Percentiles rank a stretch among this genome's conserved stretches.
These are phyloP conservation scores for Colletotrichum cordylinicola DNA, from an alignment of 2,329 filamentous ascomycete genomes.

Conservation along the genomic window DNA sequence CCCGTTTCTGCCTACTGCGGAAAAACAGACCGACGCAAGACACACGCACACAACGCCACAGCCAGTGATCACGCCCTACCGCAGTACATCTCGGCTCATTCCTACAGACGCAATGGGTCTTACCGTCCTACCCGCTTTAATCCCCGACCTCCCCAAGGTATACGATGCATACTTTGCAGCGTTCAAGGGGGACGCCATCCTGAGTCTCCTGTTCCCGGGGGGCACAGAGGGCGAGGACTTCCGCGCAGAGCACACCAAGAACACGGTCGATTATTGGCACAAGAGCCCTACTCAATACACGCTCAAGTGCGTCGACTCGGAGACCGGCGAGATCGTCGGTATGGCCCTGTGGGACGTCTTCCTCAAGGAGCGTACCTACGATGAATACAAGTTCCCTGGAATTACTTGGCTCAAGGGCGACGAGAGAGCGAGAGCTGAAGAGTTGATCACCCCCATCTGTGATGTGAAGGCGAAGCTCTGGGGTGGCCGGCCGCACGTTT, in stretches of 20 bases:
- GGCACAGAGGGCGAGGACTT: slow-evolving; percentile 39
- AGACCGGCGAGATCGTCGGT: slow-evolving; percentile 47
- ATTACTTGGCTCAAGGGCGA: slow-evolving; percentile 51
- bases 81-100: neutral
- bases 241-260: slow-evolving; percentile 46
- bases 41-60: neutral
- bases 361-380: slow-evolving; percentile 38
- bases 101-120: slow-evolving; percentile 36
- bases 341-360: slow-evolving; percentile 53
- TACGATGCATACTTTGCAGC: slow-evolving; percentile 54
- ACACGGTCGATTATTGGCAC: slow-evolving; percentile 45
- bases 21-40: neutral
- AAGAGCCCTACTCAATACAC: slow-evolving; percentile 47
- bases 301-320: slow-evolving; percentile 50
- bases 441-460: slow-evolving; percentile 45
- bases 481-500: slow-evolving; percentile 43
- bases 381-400: slow-evolving; percentile 49
- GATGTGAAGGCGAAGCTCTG: slow-evolving; percentile 45
- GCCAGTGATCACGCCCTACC: neutral
- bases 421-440: slow-evolving; percentile 46
- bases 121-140: slow-evolving; percentile 48
- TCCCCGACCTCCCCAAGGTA: slow-evolving; percentile 49
- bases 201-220: slow-evolving; percentile 48
- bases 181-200: slow-evolving; percentile 45
- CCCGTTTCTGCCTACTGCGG: neutral